Evolutionary conservation across 2,329 filamentous ascomycete genomes (phyloP), one percentile per base, ranked within the genome.

Genomic region (Hypoxylon rubiginosum): DNA sequence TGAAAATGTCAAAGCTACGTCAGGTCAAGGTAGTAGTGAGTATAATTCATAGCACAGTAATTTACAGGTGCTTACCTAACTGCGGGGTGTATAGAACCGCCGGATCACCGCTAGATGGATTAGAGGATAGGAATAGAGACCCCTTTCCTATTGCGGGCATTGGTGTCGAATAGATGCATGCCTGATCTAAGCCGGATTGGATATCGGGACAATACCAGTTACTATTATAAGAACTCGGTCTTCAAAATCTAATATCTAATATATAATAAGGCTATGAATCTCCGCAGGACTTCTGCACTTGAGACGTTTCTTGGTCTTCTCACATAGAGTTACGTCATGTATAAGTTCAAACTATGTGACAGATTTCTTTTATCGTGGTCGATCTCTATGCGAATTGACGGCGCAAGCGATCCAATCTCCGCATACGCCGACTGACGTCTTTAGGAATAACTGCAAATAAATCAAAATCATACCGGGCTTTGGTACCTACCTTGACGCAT

Each of bases 291-390:
- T 43, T 43, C n/a, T 17, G n/a, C 6, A 8, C 19, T 49, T 32
- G 49, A 4, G 41, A 30, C 36, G 19, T 48, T 43, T 30, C 26
- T 49, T 19, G 30, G 17, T 39, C 41, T 54, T 60, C 58, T 60
- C 46, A 51, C 46, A 60, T 34, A 7, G 46, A 21, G 17, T 24
- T 43, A 54, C 49, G 32, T 61, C 57, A 60, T 45, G 26, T 49
- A 48, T 43, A 34, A 28, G 7, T n/a, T n/a, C n/a, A n/a, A n/a
- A n/a, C n/a, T 43, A 17, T 4, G 36, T 41, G 36, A 17, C 36
- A 17, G 36, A 41, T n/a, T 41, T 5, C 28, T 30, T 4, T 30
- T 34, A 34, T 36, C 11, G 15, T 36, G 34, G 13, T 13, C 34
- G 34, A 36, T 36, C 15, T 13, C 34, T 4, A 36, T 36, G 10